A percentile compares a stretch with the other conserved stretches of the same genome.
Evolutionary conservation across 2,329 filamentous ascomycete genomes (phyloP).

Genomic region (Curvularia spicifera): DNA sequence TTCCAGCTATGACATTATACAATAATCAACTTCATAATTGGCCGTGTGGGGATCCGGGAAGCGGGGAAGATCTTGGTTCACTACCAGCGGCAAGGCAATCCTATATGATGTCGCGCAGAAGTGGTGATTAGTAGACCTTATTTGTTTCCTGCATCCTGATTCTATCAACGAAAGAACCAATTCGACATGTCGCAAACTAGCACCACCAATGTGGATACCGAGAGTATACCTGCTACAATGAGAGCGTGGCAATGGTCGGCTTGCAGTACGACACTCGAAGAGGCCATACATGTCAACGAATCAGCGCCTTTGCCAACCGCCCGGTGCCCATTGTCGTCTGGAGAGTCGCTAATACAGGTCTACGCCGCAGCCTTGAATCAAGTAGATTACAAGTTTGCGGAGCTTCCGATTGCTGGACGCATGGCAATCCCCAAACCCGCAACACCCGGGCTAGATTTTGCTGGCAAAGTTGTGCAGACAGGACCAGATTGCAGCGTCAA

Average conservation of each 20-base stretch:
- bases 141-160: background rate
- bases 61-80: slow-evolving; percentile 6
- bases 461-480: slow-evolving; percentile 20
- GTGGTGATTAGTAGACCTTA: background rate
- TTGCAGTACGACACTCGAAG: slow-evolving; percentile 22
- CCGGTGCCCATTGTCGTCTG: slow-evolving; percentile 9
- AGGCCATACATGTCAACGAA: slow-evolving; percentile 18
- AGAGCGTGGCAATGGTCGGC: slow-evolving; percentile 33
- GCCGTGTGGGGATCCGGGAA: slow-evolving; percentile 17
- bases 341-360: slow-evolving; percentile 25
- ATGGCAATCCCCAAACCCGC: slow-evolving; percentile 31
- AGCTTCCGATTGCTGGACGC: slow-evolving; percentile 25
- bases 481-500: slow-evolving; percentile 13
- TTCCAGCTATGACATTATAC: background rate
- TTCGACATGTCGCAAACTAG: slow-evolving; percentile 10
- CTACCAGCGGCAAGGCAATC: slow-evolving; percentile 1
- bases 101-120: slow-evolving; percentile 6
- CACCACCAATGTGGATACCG: background rate
- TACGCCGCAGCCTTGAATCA: slow-evolving; percentile 32
- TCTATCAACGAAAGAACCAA: background rate
- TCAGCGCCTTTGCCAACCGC: slow-evolving; percentile 13
- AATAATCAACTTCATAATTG: slow-evolving; percentile 3
- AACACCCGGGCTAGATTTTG: slow-evolving; percentile 33
- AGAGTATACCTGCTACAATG: slow-evolving; percentile 26
- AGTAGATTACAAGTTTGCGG: slow-evolving; percentile 32